Evolutionary conservation across 331 rosid genomes (phyloP).

Genomic region (Saraca asoca): DNA sequence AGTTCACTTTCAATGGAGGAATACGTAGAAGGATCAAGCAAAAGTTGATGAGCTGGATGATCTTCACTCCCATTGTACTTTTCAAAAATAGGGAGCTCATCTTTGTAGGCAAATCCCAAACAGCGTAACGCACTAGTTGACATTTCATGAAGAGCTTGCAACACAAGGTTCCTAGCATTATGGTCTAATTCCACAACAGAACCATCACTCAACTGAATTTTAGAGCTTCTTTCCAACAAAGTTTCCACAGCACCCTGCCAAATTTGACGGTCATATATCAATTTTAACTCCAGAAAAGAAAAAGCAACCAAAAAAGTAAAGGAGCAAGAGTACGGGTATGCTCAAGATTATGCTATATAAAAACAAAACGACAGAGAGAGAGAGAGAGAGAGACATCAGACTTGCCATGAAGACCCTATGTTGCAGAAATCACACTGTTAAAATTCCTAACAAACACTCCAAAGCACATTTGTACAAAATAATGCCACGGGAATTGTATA

Average conservation of each 20-base stretch:
- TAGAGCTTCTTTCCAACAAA: conserved; percentile 70
- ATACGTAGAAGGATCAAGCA: conserved; percentile 69
- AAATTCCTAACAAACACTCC: neutral
- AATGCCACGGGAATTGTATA: no score
- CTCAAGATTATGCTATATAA: conserved; percentile 9
- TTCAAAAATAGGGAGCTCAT: conserved; percentile 52
- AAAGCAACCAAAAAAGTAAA: neutral
- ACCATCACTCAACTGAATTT: conserved; percentile 66
- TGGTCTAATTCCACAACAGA: conserved; percentile 55
- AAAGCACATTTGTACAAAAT: no score
- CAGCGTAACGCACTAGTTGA: conserved; percentile 70
- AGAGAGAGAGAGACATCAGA: neutral
- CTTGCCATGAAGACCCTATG: neutral
- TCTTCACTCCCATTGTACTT: conserved; percentile 61
- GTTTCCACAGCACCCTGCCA: conserved; percentile 80
- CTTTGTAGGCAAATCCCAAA: conserved; percentile 80
- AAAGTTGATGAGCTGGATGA: conserved; percentile 70
- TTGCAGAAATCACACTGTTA: conserved; percentile 9
- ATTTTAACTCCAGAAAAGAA: conserved; percentile 10
- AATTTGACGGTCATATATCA: conserved; percentile 32
- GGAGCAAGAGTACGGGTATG: neutral
- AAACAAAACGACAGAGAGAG: conserved; percentile 7
- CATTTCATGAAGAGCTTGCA: conserved; percentile 64
- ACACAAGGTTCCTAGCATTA: conserved; percentile 52
- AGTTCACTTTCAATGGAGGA: conserved; percentile 72